phyloP scores from a whole-genome alignment of 805 yeast genomes.

The Isabelozyma heimii region DNA sequence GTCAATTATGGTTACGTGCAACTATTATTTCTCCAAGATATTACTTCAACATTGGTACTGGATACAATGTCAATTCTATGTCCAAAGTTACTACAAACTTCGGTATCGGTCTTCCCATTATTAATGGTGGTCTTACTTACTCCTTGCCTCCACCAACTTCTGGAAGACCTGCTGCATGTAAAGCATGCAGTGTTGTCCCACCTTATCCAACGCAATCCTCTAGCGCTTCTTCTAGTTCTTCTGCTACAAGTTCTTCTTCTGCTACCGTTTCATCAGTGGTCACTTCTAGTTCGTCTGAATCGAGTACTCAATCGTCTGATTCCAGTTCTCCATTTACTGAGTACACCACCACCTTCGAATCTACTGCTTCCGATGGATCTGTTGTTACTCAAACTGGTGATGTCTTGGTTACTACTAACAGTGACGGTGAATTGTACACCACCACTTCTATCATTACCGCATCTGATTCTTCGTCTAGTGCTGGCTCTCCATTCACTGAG shows the following conservation, averaged over 20 bases:
- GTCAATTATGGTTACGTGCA: background rate
- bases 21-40: background rate
- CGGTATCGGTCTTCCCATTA: background rate
- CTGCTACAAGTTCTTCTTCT: background rate
- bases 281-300: background rate
- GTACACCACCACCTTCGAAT: background rate
- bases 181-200: background rate
- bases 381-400: background rate
- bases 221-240: background rate
- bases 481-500: slow-evolving; percentile 5
- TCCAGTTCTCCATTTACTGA: background rate
- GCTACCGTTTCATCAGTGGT: background rate
- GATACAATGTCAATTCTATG: background rate
- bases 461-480: background rate
- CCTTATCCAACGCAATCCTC: background rate
- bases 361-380: background rate
- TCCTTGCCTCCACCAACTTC: slow-evolving; percentile 1
- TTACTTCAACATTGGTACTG: background rate
- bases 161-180: slow-evolving; percentile 2
- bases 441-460: background rate
- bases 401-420: background rate
- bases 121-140: background rate
- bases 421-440: background rate
- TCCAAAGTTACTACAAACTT: background rate
- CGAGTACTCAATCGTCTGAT: too few relatives aligned